Percentiles rank a stretch among this genome's conserved stretches.
These are phyloP conservation scores for Penicillium canariense DNA, from an alignment of 495 filamentous ascomycete species.

Conservation along the genomic window DNA sequence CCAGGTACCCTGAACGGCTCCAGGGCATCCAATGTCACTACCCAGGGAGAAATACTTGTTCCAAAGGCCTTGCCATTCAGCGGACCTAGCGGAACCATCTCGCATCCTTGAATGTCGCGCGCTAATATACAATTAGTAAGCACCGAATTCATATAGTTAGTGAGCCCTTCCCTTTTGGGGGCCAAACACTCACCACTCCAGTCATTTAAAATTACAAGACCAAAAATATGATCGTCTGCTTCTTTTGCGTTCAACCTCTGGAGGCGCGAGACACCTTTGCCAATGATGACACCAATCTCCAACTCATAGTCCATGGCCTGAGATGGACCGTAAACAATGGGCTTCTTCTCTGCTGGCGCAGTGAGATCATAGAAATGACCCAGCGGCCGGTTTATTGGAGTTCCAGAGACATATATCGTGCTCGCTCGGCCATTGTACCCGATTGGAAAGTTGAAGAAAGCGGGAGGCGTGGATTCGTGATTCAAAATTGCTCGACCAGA, in stretches of 20 bases:
- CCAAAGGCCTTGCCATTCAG: slow-evolving; percentile 75
- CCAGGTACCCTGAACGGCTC: slow-evolving; percentile 54
- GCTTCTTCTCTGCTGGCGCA: slow-evolving; percentile 18
- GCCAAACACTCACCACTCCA: slow-evolving; percentile 69
- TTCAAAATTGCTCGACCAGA: slow-evolving; percentile 31
- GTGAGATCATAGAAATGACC: slow-evolving; percentile 64
- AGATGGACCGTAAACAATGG: slow-evolving; percentile 51
- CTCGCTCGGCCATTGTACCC: slow-evolving; percentile 74
- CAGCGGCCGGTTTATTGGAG: slow-evolving; percentile 62
- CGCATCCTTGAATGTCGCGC: slow-evolving; percentile 36
- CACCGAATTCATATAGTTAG: neutral
- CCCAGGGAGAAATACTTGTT: slow-evolving; percentile 78
- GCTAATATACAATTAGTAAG: slow-evolving; percentile 18
- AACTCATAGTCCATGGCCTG: slow-evolving; percentile 75
- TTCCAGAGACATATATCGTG: slow-evolving; percentile 69
- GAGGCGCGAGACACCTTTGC: slow-evolving; percentile 28
- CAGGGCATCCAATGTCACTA: slow-evolving; percentile 75
- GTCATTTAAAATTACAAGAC: slow-evolving; percentile 82
- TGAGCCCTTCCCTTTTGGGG: neutral
- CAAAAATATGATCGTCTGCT: slow-evolving; percentile 75
- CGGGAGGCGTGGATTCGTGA: slow-evolving; percentile 34
- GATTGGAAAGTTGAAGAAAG: slow-evolving; percentile 35
- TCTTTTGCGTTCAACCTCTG: slow-evolving; percentile 33
- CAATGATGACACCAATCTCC: slow-evolving; percentile 76
- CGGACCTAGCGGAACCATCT: slow-evolving; percentile 39